phyloP scores from a whole-genome alignment of 2,329 filamentous ascomycete species.

The Plenodomus lindquistii region DNA sequence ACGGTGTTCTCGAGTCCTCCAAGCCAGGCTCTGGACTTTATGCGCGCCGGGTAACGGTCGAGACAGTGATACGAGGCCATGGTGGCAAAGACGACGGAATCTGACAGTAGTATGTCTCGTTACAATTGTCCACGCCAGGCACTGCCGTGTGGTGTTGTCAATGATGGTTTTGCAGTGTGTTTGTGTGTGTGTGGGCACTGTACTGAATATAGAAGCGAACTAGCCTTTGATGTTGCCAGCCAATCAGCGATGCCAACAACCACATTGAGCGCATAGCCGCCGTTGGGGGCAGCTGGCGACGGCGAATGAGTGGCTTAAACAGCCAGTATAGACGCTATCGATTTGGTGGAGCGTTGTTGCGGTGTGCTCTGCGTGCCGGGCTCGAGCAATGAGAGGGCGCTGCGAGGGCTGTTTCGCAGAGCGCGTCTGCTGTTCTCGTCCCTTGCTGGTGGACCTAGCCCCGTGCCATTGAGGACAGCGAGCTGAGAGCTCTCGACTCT shows the following conservation, averaged over 20 bases:
- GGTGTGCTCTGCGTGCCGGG: conserved; percentile 23
- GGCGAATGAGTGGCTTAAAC: conserved; percentile 26
- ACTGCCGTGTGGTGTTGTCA: not conserved
- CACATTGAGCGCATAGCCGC: conserved; percentile 24
- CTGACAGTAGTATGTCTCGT: not conserved
- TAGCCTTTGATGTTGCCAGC: conserved; percentile 12
- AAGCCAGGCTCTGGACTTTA: conserved; percentile 4
- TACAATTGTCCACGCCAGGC: not conserved
- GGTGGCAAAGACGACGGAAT: not conserved
- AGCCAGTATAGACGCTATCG: conserved; percentile 29
- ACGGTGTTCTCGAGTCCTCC: conserved; percentile 12
- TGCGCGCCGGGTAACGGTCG: conserved; percentile 1
- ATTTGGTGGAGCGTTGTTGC: conserved; percentile 23
- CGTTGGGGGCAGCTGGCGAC: conserved; percentile 19
- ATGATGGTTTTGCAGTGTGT: conserved; percentile 7
- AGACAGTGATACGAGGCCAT: too few species aligned
- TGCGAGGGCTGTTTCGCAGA: conserved; percentile 5
- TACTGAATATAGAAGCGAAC: conserved; percentile 17
- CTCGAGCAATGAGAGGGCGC: conserved; percentile 30
- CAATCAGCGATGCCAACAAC: conserved; percentile 15
- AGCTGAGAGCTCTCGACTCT: too few species aligned
- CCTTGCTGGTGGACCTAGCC: conserved; percentile 13
- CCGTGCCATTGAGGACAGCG: too few species aligned
- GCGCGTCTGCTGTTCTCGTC: conserved; percentile 11
- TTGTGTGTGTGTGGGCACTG: conserved; percentile 12